phyloP scores from a whole-genome alignment of 2,329 filamentous ascomycete species.

The Coniochaeta sp. region DNA sequence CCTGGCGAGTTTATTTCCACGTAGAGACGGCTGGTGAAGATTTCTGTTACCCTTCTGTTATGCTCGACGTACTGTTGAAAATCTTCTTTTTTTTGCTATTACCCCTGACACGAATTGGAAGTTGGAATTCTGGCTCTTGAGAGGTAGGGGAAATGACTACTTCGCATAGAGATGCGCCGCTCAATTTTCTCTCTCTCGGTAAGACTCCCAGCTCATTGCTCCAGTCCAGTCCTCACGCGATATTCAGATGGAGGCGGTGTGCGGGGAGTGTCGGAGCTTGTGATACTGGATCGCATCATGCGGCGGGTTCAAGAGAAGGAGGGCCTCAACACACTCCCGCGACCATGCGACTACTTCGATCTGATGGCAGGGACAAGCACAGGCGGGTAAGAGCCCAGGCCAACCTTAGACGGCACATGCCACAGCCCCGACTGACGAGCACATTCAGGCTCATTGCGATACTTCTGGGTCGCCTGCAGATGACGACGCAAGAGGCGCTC shows the following conservation, averaged over 20 bases:
- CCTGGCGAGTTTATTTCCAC: neutral
- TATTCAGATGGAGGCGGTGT: conserved; percentile 28
- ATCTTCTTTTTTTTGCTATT: neutral
- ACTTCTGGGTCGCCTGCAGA: conserved; percentile 36
- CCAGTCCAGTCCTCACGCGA: neutral
- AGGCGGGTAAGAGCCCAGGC: conserved; percentile 20
- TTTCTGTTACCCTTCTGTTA: neutral
- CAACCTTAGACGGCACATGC: neutral
- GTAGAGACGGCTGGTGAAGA: neutral
- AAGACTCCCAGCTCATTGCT: neutral
- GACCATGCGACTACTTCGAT: conserved; percentile 28
- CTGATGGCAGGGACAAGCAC: conserved; percentile 33
- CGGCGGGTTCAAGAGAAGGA: conserved; percentile 14
- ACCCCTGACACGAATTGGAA: too few species aligned
- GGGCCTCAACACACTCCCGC: conserved; percentile 16
- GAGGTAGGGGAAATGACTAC: neutral
- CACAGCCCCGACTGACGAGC: neutral
- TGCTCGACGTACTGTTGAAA: too few species aligned
- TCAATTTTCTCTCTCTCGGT: conserved; percentile 17
- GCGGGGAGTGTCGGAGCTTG: conserved; percentile 25
- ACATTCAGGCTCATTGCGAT: conserved; percentile 34
- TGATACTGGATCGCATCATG: conserved; percentile 27
- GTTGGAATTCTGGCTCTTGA: too few species aligned
- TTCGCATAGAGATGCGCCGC: neutral
- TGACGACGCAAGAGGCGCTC: conserved; percentile 35